These are phyloP conservation scores for Rhizopogon salebrosus DNA, from an alignment of 768 basidiomycete genomes.

Conservation along the genomic window DNA sequence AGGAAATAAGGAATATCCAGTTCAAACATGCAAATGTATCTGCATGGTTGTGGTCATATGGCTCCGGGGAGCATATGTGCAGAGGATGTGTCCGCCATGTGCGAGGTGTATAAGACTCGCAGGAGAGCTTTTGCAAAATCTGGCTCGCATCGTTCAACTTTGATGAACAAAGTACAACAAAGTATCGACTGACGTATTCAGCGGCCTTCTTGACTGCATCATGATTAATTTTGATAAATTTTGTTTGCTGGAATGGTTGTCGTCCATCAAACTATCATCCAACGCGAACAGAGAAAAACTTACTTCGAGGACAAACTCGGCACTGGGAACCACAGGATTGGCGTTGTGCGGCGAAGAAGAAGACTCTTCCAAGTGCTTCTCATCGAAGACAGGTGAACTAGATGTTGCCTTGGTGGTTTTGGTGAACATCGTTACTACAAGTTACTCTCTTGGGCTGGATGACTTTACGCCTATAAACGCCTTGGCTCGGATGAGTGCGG, in stretches of 20 bases:
- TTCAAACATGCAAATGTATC: conserved; percentile 56
- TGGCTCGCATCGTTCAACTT: conserved; percentile 21
- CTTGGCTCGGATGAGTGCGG: too few relatives aligned
- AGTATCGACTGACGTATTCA: conserved; percentile 42
- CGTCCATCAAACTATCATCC: not conserved
- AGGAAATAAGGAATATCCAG: conserved; percentile 87
- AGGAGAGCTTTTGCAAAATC: conserved; percentile 56
- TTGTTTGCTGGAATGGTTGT: conserved; percentile 41
- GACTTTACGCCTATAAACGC: too few relatives aligned
- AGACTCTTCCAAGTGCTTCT: conserved; percentile 3
- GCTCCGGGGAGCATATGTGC: conserved; percentile 69
- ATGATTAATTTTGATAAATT: conserved; percentile 54
- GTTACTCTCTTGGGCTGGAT: too few relatives aligned
- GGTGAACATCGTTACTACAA: not conserved
- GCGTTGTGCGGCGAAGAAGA: conserved; percentile 8
- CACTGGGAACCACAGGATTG: conserved; percentile 59
- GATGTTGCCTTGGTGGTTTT: not conserved
- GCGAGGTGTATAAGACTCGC: conserved; percentile 69
- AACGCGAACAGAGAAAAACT: conserved; percentile 7
- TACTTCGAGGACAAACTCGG: conserved; percentile 56
- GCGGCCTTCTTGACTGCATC: conserved; percentile 62
- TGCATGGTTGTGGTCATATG: conserved; percentile 48
- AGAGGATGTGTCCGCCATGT: conserved; percentile 69
- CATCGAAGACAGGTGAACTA: conserved; percentile 1
- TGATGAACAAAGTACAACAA: conserved; percentile 5